phyloP scores from a whole-genome alignment of 1,139 yeast species.

The Taphrina wiesneri region DNA sequence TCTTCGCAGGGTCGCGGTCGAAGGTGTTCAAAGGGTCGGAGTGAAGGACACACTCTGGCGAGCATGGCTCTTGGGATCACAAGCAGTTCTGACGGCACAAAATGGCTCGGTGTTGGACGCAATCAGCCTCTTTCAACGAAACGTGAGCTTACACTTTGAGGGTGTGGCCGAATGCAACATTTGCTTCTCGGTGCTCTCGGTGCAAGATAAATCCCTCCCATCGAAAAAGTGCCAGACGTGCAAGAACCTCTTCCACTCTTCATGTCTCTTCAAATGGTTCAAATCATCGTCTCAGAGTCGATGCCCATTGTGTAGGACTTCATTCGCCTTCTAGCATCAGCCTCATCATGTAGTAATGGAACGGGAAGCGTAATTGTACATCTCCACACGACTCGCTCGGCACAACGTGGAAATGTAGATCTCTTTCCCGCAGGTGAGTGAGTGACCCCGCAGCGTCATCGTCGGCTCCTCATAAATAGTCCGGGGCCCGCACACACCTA shows the following conservation, averaged over 20 bases:
- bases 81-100: conserved; percentile 66
- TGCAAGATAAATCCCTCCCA: conserved; percentile 89
- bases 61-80: conserved; percentile 91
- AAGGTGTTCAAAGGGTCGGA: conserved; percentile 79
- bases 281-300: conserved; percentile 87
- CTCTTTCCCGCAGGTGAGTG: background rate
- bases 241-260: conserved; percentile 92
- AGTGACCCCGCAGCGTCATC: background rate
- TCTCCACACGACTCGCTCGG: background rate
- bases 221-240: conserved; percentile 86
- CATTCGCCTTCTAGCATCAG: conserved; percentile 55
- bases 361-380: no score
- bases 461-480: background rate
- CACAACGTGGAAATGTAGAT: background rate
- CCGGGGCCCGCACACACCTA: background rate
- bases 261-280: conserved; percentile 96
- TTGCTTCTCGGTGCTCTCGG: conserved; percentile 66
- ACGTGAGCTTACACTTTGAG: conserved; percentile 73
- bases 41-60: conserved; percentile 92
- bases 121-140: conserved; percentile 74
- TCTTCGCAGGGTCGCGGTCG: conserved; percentile 66
- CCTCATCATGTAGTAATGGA: background rate
- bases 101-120: conserved; percentile 84
- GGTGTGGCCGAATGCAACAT: conserved; percentile 97
- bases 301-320: conserved; percentile 90